Percentiles rank a stretch among this genome's conserved stretches.
These are phyloP conservation scores for Phytopythium aichiense DNA, from an alignment of 352 stramenopile species.

Conservation along the genomic window DNA sequence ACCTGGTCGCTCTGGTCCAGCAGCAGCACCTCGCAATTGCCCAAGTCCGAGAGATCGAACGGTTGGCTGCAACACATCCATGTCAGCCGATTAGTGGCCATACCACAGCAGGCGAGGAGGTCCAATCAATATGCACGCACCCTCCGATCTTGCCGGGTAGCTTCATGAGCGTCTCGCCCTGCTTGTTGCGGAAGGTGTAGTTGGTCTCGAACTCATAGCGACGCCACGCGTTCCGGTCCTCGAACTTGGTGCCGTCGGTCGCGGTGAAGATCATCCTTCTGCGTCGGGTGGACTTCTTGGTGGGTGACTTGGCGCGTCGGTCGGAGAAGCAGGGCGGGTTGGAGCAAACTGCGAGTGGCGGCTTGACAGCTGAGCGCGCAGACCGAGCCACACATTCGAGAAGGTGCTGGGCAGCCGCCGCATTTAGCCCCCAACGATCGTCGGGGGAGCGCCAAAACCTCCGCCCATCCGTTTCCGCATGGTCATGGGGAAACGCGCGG, in stretches of 20 bases:
- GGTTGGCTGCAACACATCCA: conserved; percentile 41
- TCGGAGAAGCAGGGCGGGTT: not conserved
- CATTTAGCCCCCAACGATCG: not conserved
- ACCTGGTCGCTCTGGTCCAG: conserved; percentile 89
- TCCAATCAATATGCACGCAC: conserved; percentile 7
- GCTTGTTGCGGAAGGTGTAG: conserved; percentile 89
- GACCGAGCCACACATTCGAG: not conserved
- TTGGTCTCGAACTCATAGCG: conserved; percentile 91
- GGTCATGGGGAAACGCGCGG: not conserved
- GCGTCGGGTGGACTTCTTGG: not conserved
- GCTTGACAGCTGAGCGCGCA: not conserved
- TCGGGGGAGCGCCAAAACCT: not conserved
- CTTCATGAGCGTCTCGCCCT: conserved; percentile 76
- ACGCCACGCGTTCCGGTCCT: conserved; percentile 74
- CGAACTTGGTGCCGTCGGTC: conserved; percentile 86
- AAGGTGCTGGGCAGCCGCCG: not conserved
- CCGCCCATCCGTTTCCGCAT: not conserved
- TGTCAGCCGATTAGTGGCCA: not conserved
- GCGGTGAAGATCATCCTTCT: conserved; percentile 54
- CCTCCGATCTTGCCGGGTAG: conserved; percentile 74
- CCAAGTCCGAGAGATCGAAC: conserved; percentile 85
- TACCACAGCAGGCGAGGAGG: not conserved
- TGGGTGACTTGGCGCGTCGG: not conserved
- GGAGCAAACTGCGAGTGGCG: conserved; percentile 6
- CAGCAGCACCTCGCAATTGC: conserved; percentile 77